Evolutionary conservation across 2,329 filamentous ascomycete genomes (phyloP).

Genomic region (Metarhizium sp.): DNA sequence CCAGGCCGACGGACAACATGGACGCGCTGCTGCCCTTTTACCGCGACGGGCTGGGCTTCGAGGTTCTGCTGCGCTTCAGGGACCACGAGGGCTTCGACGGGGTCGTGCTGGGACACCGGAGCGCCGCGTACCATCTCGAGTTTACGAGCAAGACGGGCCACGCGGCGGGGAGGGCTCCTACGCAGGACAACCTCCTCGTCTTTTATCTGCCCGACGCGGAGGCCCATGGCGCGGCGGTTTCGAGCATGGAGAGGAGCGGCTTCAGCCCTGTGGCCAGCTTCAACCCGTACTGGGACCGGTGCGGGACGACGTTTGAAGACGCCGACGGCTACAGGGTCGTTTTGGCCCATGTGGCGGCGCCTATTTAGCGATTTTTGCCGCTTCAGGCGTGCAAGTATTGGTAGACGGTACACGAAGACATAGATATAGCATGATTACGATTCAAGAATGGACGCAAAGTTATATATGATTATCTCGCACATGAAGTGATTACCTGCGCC

Average conservation of each 20-base stretch:
- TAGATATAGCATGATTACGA: neutral
- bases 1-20: conserved; percentile 30
- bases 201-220: conserved; percentile 29
- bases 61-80: conserved; percentile 22
- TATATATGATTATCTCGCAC: too few species aligned
- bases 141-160: conserved; percentile 27
- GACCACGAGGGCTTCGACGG: conserved; percentile 31
- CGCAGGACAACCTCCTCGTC: conserved; percentile 33
- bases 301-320: conserved; percentile 34
- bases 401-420: neutral
- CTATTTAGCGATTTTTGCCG: neutral
- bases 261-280: conserved; percentile 25
- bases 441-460: neutral
- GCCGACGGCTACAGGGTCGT: conserved; percentile 35
- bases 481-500: neutral
- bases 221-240: conserved; percentile 19
- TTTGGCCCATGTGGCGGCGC: conserved; percentile 21
- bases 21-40: conserved; percentile 30
- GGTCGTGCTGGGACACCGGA: conserved; percentile 29
- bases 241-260: conserved; percentile 24
- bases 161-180: conserved; percentile 25
- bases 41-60: conserved; percentile 29
- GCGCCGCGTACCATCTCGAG: conserved; percentile 32
- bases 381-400: neutral
- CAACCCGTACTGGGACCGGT: conserved; percentile 35